phyloP scores from a whole-genome alignment of 345 rosid genomes.

The Clarkia xantiana region DNA sequence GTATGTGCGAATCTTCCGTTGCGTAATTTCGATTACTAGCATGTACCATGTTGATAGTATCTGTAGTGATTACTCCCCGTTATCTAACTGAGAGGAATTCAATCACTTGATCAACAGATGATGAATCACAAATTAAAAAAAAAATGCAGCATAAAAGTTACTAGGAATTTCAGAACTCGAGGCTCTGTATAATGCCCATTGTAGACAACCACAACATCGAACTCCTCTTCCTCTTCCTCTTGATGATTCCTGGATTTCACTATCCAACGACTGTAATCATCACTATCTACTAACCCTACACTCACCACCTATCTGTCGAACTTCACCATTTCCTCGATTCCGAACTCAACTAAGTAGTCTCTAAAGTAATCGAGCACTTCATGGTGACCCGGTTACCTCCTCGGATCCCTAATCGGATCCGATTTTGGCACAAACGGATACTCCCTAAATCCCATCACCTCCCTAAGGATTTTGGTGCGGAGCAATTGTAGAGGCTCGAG shows the following conservation, averaged over 20 bases:
- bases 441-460: constrained; percentile 65
- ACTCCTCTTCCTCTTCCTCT: constrained; percentile 30
- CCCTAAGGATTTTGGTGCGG: constrained; percentile 80
- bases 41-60: too few species aligned
- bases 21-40: too few species aligned
- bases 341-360: constrained; percentile 49
- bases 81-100: too few species aligned
- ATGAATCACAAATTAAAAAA: too few species aligned
- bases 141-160: constrained; percentile 8
- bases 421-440: constrained; percentile 39
- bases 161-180: constrained; percentile 49
- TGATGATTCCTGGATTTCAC: constrained; percentile 23
- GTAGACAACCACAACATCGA: constrained; percentile 65
- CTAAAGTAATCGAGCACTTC: constrained; percentile 53
- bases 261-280: constrained; percentile 34
- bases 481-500: constrained; percentile 68
- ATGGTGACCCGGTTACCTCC: constrained; percentile 62
- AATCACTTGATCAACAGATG: too few species aligned
- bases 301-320: constrained; percentile 43
- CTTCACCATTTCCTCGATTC: constrained; percentile 42
- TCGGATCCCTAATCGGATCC: constrained; percentile 29
- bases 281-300: constrained; percentile 16
- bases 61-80: too few species aligned
- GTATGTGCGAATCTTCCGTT: too few species aligned
- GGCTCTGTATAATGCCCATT: constrained; percentile 61